Conservation (phyloP, 192 early-diverging fungal species). For the Linderina pennispora region DNA sequence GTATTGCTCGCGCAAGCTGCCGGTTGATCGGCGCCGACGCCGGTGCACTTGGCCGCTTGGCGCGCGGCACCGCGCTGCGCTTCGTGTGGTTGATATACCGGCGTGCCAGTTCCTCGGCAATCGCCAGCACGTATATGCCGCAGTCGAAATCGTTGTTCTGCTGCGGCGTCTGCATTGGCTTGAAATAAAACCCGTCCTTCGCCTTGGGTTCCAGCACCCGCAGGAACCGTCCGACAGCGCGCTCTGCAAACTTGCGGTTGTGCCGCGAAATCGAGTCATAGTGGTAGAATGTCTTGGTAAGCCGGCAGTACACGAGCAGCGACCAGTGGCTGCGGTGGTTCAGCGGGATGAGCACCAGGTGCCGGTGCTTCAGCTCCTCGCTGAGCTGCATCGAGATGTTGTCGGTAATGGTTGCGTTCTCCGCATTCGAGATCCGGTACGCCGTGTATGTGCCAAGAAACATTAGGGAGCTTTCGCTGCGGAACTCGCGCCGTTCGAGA, state of each 20-base stretch:
- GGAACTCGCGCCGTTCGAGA: conserved; percentile 40
- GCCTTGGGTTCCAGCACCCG: conserved; percentile 30
- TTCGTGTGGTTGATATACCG: conserved; percentile 36
- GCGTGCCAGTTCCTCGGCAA: conserved; percentile 40
- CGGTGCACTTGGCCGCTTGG: neutral
- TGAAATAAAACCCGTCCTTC: conserved; percentile 44
- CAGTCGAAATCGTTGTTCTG: conserved; percentile 48
- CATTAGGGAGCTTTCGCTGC: conserved; percentile 18
- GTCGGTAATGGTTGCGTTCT: conserved; percentile 31
- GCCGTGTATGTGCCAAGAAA: conserved; percentile 47
- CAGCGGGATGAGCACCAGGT: conserved; percentile 41
- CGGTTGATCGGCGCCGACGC: neutral
- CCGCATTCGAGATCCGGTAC: conserved; percentile 44
- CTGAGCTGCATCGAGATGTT: conserved; percentile 37
- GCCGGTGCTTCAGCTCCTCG: conserved; percentile 22
- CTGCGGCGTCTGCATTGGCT: conserved; percentile 49
- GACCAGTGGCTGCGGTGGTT: conserved; percentile 47
- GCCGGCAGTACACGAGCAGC: conserved; percentile 38
- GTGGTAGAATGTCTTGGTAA: conserved; percentile 46
- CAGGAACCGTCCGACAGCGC: conserved; percentile 35
- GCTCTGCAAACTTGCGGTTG: conserved; percentile 43
- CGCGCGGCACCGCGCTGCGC: neutral
- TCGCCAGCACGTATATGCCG: conserved; percentile 43
- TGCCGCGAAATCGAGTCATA: conserved; percentile 44
- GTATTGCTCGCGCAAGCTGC: neutral